These are phyloP conservation scores for Candolleomyces efflorescens DNA, from an alignment of 768 basidiomycete genomes.

Conservation along the genomic window DNA sequence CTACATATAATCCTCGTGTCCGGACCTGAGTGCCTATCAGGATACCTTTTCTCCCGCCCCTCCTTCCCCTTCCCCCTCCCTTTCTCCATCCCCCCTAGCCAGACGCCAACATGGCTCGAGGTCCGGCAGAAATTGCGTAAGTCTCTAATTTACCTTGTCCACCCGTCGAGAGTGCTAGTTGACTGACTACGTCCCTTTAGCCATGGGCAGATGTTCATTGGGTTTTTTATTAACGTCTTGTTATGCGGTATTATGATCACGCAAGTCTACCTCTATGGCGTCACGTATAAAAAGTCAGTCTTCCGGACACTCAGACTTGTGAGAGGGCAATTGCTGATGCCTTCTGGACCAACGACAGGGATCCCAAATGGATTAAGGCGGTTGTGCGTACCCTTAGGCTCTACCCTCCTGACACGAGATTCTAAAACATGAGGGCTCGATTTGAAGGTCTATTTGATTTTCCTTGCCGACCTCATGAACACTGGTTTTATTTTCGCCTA, in stretches of 20 bases:
- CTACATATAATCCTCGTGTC: neutral
- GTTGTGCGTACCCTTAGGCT: constrained; percentile 27
- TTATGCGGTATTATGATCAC: constrained; percentile 49
- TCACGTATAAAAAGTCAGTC: constrained; percentile 27
- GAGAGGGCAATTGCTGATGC: neutral
- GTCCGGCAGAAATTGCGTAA: constrained; percentile 32
- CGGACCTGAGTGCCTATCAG: neutral
- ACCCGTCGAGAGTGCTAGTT: neutral
- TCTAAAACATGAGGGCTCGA: neutral
- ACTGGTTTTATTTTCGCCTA: constrained; percentile 40
- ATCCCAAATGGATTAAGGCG: constrained; percentile 41
- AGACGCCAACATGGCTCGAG: constrained; percentile 12
- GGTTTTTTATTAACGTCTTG: constrained; percentile 41
- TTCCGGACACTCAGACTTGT: neutral
- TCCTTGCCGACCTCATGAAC: constrained; percentile 46
- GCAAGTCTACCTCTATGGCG: constrained; percentile 46
- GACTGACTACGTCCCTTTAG: constrained; percentile 21
- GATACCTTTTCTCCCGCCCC: neutral
- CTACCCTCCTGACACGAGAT: no score
- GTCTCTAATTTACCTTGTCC: constrained; percentile 8
- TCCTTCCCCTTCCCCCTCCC: neutral
- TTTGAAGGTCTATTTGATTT: constrained; percentile 37
- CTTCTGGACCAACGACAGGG: constrained; percentile 23
- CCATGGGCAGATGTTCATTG: constrained; percentile 49
- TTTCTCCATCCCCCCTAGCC: neutral